Evolutionary conservation across 2,329 filamentous ascomycete genomes (phyloP).

Genomic region (Waltergamsia citrina): DNA sequence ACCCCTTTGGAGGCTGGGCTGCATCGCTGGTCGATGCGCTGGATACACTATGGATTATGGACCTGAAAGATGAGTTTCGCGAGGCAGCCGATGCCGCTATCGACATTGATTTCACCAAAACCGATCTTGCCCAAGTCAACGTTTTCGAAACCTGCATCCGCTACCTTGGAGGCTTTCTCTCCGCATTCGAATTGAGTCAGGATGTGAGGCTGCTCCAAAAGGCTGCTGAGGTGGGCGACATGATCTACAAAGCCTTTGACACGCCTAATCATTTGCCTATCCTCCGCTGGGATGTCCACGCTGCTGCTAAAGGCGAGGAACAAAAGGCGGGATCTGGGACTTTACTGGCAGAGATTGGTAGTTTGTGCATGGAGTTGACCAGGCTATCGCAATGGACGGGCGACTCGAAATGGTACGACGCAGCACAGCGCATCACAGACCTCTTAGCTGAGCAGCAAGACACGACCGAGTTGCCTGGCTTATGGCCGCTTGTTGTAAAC

Average conservation of each 20-base stretch:
- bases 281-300: slow-evolving; percentile 36
- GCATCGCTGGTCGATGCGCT: slow-evolving; percentile 51
- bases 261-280: slow-evolving; percentile 46
- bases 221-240: slow-evolving; percentile 40
- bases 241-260: slow-evolving; percentile 45
- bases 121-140: slow-evolving; percentile 30
- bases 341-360: slow-evolving; percentile 43
- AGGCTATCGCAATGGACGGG: slow-evolving; percentile 64
- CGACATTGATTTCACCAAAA: slow-evolving; percentile 45
- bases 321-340: slow-evolving; percentile 40
- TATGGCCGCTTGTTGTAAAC: slow-evolving; percentile 66
- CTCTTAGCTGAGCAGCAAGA: slow-evolving; percentile 61
- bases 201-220: slow-evolving; percentile 36
- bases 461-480: slow-evolving; percentile 59
- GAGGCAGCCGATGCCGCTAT: slow-evolving; percentile 4
- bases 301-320: slow-evolving; percentile 28
- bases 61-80: slow-evolving; percentile 21
- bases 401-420: slow-evolving; percentile 67
- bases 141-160: slow-evolving; percentile 47
- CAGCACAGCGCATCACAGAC: slow-evolving; percentile 62
- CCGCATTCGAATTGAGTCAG: slow-evolving; percentile 39
- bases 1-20: slow-evolving; percentile 51
- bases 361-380: slow-evolving; percentile 66
- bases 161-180: slow-evolving; percentile 40
- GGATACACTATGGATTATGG: slow-evolving; percentile 26